phyloP scores from a whole-genome alignment of 352 stramenopile species.

The Globisporangium alternatum region DNA sequence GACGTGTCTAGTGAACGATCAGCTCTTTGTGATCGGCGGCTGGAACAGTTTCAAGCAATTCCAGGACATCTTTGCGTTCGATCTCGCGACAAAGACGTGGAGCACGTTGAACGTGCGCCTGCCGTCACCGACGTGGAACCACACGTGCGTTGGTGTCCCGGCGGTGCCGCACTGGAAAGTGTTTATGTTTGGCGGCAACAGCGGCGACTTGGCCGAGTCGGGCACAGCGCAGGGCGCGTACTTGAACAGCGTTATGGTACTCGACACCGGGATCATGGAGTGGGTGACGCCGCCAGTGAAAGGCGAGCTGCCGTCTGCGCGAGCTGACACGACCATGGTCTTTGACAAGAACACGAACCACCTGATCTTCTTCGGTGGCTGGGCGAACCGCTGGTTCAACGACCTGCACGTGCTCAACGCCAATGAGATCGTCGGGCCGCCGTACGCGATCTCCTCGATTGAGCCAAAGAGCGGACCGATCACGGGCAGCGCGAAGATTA shows the following conservation, averaged over 20 bases:
- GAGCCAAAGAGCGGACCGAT: constrained; percentile 91
- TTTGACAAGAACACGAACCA: constrained; percentile 90
- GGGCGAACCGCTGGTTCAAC: constrained; percentile 95
- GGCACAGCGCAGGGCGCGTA: constrained; percentile 86
- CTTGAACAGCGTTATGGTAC: constrained; percentile 87
- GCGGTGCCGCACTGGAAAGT: constrained; percentile 98
- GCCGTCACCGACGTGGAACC: constrained; percentile 90
- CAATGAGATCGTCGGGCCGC: constrained; percentile 93
- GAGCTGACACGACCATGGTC: constrained; percentile 92
- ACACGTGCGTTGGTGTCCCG: constrained; percentile 91
- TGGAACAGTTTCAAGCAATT: constrained; percentile 97
- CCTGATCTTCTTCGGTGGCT: constrained; percentile 95
- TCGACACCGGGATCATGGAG: constrained; percentile 90
- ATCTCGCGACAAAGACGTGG: constrained; percentile 87
- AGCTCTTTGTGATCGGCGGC: constrained; percentile 93
- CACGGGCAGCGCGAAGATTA: constrained; percentile 90
- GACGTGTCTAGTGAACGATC: constrained; percentile 85
- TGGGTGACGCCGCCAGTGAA: constrained; percentile 64
- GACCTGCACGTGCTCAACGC: constrained; percentile 93
- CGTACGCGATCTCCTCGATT: constrained; percentile 93
- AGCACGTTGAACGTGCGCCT: constrained; percentile 55
- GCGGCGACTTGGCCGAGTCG: constrained; percentile 88
- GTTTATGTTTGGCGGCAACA: constrained; percentile 97
- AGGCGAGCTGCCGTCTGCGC: constrained; percentile 80
- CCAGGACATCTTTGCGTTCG: constrained; percentile 94